Base-by-base conservation (phyloP, 805 yeast species). In the Candida sithepensis region DNA sequence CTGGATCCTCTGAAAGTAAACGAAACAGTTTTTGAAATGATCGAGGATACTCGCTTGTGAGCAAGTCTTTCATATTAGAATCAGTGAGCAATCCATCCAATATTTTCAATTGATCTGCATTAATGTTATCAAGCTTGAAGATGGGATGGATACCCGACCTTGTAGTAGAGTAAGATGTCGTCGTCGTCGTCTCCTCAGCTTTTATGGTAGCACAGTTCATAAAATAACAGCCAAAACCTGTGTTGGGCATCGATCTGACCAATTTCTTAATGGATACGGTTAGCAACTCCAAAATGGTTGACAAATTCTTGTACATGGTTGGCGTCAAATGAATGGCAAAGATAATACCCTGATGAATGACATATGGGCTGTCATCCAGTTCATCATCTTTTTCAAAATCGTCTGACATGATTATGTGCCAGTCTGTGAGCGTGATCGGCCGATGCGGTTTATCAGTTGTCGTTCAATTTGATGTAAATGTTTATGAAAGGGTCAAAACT, bases 201-300 rank as follows among this genome's bases (percentile, higher is more conserved):
- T 21, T 32, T 10, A 24, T 46, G 45, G 69, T 37, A 44, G 52
- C 57, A 63, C 78, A 77, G 59, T 77, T 80, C 65, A 78, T 80
- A 14, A 85, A 60, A 57, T 82, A 78, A 41, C 90, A 77, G 0
- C 96, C 97, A 22, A 88, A 69, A 0, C 88, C 91, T 1, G 92
- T 84, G 40, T 73, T 71, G 1, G 90, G 88, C 34, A 79, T 65
- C 0, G 84, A 73, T 30, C 85, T 79, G 2, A 85, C 79, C 48
- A 88, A 69, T 42, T 81, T 84, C 3, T 83, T 72, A 67, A 89
- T 77, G 32, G 88, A 67, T n/a, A 78, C 81, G 44, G 75, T 70
- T 6, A 87, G 70, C 2, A 85, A 74, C 13, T 72, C 71, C 16
- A 91, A 58, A 9, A 85, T 79, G 2, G 43, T 38, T 2, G 60